Evolutionary conservation across 2,329 filamentous ascomycete species (phyloP).

Genomic region (Colletotrichum viniferum): DNA sequence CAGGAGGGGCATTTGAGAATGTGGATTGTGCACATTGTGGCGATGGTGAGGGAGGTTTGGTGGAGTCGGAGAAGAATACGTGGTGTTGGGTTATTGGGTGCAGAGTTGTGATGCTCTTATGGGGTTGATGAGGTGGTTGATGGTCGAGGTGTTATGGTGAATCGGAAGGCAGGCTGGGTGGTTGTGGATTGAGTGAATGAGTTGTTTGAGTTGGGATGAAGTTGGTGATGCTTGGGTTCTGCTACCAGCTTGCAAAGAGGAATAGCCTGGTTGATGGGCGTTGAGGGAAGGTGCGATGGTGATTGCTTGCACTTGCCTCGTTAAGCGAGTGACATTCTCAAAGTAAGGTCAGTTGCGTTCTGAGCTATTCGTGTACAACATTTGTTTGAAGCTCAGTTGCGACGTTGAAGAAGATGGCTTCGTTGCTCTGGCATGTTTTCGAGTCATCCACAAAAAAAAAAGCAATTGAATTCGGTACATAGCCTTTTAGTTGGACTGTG

Average conservation of each 20-base stretch:
- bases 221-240: rapidly evolving
- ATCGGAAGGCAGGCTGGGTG: background rate
- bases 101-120: background rate
- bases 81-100: background rate
- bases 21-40: slow-evolving; percentile 2
- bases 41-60: background rate
- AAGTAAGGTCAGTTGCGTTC: rapidly evolving
- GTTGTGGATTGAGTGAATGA: background rate
- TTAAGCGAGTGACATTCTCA: rapidly evolving
- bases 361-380: rapidly evolving
- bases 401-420: rapidly evolving
- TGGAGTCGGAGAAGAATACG: background rate
- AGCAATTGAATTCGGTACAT: too few relatives aligned
- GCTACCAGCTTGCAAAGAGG: rapidly evolving
- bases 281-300: background rate
- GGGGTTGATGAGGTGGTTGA: rapidly evolving
- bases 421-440: background rate
- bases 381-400: rapidly evolving
- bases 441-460: too few relatives aligned
- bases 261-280: too few relatives aligned
- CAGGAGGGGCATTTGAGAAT: background rate
- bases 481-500: too few relatives aligned
- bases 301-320: background rate
- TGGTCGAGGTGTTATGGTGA: background rate
- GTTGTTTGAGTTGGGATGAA: background rate